Conservation (phyloP, 805 yeast genomes). For the Nakazawaea holstii region DNA sequence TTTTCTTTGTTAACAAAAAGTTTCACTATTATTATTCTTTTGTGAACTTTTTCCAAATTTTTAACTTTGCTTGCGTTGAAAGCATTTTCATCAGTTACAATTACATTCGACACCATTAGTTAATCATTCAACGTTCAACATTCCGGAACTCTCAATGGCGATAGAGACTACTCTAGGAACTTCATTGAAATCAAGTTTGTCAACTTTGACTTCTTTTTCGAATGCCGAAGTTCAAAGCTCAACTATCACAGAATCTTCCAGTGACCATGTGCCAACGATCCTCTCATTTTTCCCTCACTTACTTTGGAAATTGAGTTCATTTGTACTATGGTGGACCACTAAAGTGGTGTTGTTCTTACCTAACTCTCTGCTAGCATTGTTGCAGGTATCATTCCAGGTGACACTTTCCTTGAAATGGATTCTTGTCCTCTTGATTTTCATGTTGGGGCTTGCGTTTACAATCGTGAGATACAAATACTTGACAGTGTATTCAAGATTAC, state of each 20-base stretch:
- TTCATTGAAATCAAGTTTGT: too few relatives aligned
- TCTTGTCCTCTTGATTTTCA: constrained; percentile 24
- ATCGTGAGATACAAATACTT: constrained; percentile 58
- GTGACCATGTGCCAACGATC: background rate
- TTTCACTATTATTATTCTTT: background rate
- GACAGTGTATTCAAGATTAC: constrained; percentile 55
- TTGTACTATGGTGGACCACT: background rate
- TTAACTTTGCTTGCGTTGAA: too few relatives aligned
- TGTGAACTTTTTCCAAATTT: too few relatives aligned
- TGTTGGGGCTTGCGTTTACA: constrained; percentile 33
- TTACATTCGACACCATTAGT: too few relatives aligned
- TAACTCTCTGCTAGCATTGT: constrained; percentile 21
- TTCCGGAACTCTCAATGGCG: too few relatives aligned
- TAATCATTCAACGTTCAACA: too few relatives aligned
- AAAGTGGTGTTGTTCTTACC: constrained; percentile 17
- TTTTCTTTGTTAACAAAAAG: background rate
- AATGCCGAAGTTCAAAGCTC: too few relatives aligned
- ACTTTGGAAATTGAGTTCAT: background rate
- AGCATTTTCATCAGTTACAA: too few relatives aligned
- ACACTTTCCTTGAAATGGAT: constrained; percentile 47
- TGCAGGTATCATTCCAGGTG: constrained; percentile 42
- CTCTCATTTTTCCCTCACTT: background rate
- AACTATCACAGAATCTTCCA: too few relatives aligned
- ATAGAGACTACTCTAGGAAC: too few relatives aligned
- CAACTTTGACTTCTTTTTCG: too few relatives aligned